These are phyloP conservation scores for Rosa multiflora DNA, from an alignment of 306 rosid genomes.

Conservation along the genomic window DNA sequence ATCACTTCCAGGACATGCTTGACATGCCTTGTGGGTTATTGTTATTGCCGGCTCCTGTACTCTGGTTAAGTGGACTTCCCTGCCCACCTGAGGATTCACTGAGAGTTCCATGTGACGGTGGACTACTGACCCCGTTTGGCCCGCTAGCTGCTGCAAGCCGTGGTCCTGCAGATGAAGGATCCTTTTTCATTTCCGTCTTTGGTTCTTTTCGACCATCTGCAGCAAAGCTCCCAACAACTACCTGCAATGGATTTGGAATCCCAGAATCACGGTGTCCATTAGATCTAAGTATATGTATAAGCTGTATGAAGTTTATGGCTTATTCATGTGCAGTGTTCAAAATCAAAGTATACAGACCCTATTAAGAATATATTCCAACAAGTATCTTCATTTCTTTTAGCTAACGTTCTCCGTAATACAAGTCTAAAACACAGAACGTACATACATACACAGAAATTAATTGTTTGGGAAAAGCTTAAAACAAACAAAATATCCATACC, in stretches of 20 bases:
- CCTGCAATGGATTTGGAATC: slow-evolving; percentile 35
- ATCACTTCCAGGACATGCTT: slow-evolving; percentile 59
- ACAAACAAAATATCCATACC: slow-evolving; percentile 35
- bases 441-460: not conserved
- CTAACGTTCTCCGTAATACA: not conserved
- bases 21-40: slow-evolving; percentile 48
- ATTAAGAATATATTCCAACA: not conserved
- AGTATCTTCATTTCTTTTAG: not conserved
- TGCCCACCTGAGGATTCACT: slow-evolving; percentile 51
- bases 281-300: not conserved
- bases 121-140: slow-evolving; percentile 43
- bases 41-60: slow-evolving; percentile 47
- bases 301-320: not conserved
- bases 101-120: slow-evolving; percentile 40
- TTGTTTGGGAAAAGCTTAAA: not conserved
- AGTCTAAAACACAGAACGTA: not conserved
- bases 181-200: slow-evolving; percentile 32
- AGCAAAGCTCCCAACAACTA: slow-evolving; percentile 57
- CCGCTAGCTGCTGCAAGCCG: slow-evolving; percentile 27
- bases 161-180: slow-evolving; percentile 16
- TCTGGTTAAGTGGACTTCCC: slow-evolving; percentile 46
- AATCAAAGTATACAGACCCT: not conserved
- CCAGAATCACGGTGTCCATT: not conserved
- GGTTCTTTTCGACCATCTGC: slow-evolving; percentile 44
- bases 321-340: not conserved